phyloP scores from a whole-genome alignment of 73 alveolate genomes.

The Stentor coeruleus region DNA sequence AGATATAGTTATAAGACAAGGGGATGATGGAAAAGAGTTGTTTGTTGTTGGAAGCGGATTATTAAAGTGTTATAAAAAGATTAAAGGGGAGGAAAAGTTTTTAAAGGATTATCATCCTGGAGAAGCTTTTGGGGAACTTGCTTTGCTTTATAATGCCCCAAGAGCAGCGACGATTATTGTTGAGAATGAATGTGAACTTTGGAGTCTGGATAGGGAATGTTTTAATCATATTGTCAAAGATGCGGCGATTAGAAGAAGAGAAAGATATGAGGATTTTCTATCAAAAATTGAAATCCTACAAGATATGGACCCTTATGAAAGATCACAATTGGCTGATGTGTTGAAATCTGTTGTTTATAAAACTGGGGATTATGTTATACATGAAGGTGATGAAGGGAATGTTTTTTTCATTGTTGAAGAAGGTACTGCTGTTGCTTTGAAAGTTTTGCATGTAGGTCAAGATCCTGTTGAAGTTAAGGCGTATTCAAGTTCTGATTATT shows the following conservation, averaged over 20 bases:
- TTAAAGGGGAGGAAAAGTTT: constrained; percentile 62
- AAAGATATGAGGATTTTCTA: constrained; percentile 78
- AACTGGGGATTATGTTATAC: constrained; percentile 56
- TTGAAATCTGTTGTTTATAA: constrained; percentile 75
- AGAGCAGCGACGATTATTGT: constrained; percentile 83
- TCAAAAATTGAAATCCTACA: constrained; percentile 61
- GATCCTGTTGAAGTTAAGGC: constrained; percentile 54
- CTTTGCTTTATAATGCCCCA: constrained; percentile 79
- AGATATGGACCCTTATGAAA: constrained; percentile 91
- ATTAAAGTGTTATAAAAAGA: constrained; percentile 55
- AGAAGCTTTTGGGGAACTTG: constrained; percentile 85
- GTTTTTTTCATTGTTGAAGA: constrained; percentile 90
- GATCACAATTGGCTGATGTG: constrained; percentile 92
- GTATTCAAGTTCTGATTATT: constrained; percentile 82
- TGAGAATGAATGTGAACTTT: constrained; percentile 50
- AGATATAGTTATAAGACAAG: constrained; percentile 25
- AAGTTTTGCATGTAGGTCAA: too few species aligned
- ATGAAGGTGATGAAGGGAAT: constrained; percentile 92
- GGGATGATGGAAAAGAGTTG: constrained; percentile 30
- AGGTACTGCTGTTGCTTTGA: constrained; percentile 86
- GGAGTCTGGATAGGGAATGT: constrained; percentile 86
- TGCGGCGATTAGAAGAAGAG: constrained; percentile 81
- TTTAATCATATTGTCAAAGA: constrained; percentile 91
- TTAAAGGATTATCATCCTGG: constrained; percentile 73
- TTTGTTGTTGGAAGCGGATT: constrained; percentile 70